Evolutionary conservation across 2,329 filamentous ascomycete species (phyloP).

Genomic region (Capronia coronata): DNA sequence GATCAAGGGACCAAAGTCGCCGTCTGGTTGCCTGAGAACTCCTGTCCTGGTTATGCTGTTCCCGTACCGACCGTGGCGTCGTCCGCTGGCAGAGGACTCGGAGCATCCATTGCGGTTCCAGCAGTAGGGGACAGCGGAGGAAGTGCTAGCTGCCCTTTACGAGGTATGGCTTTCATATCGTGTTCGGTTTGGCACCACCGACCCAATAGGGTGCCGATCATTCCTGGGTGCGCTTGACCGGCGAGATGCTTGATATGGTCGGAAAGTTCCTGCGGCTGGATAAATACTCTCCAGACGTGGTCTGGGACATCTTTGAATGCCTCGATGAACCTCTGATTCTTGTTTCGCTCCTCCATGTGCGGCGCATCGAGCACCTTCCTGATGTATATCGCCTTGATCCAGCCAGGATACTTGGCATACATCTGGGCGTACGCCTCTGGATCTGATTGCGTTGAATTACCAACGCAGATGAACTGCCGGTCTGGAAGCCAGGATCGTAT

Average conservation of each 20-base stretch:
- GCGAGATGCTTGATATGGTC: constrained; percentile 29
- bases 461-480: constrained; percentile 74
- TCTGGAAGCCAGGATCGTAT: constrained; percentile 72
- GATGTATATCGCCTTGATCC: constrained; percentile 79
- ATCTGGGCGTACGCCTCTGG: constrained; percentile 83
- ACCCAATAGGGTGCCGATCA: constrained; percentile 16
- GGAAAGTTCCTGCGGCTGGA: constrained; percentile 61
- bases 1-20: too few relatives aligned
- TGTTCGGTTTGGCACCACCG: constrained; percentile 21
- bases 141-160: background rate
- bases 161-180: constrained; percentile 3
- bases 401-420: constrained; percentile 61
- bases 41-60: too few relatives aligned
- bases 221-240: constrained; percentile 20
- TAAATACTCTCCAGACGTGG: constrained; percentile 73
- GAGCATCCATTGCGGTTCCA: too few relatives aligned
- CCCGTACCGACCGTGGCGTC: too few relatives aligned
- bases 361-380: constrained; percentile 73
- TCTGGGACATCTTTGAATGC: constrained; percentile 71
- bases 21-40: too few relatives aligned
- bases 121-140: too few relatives aligned
- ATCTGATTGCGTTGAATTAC: constrained; percentile 86
- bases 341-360: constrained; percentile 67
- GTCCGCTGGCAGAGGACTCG: too few relatives aligned
- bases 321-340: constrained; percentile 67